Evolutionary conservation across 306 rosid species (phyloP), one percentile per base, ranked within the genome.

Genomic region (Fragaria ananassa): DNA sequence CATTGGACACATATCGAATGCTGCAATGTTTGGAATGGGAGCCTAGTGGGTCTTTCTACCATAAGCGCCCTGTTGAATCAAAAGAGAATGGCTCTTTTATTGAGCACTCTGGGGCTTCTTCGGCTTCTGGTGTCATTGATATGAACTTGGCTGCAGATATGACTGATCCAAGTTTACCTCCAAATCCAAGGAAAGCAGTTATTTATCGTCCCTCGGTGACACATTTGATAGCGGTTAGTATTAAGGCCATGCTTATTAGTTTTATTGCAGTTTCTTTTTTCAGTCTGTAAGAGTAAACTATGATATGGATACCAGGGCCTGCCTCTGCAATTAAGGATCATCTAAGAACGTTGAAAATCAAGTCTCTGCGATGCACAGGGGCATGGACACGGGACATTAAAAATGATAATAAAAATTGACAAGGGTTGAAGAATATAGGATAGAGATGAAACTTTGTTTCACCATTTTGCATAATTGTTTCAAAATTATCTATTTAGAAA

Each of bases 21-120:
- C 73, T 91, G 81, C 99, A 96, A 34, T 91, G 97, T 84, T 87
- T 96, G 82, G 99, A 96, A 87, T 96, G 97, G 97, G 98, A 96
- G 84, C 99, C 97, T 61, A 84, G 97, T 74, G 96, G 91, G 46
- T 80, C 86, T 68, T 91, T 91, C 84, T 89, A 83, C 86, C 97
- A 85, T 79, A 96, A 87, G 80, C 90, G 71, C 74, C 77, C 76
- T 41, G 81, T 80, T 81, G 89, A 87, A 83, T 77, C 91, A 25
- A 81, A 77, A 77, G 97, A 89, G 74, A 96, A 89, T 76, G 91
- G 96, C 9, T 78, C 81, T 56, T 46, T 79, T 54, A 77, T 88
- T 64, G 97, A 95, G 83, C 89, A 92, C 78, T 96, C 98, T 31
- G 98, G 88, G 71, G 87, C 98, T 58, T 92, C 98, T 56, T 97